Conservation (phyloP, 306 rosid species). For the Crotalaria pallida region DNA sequence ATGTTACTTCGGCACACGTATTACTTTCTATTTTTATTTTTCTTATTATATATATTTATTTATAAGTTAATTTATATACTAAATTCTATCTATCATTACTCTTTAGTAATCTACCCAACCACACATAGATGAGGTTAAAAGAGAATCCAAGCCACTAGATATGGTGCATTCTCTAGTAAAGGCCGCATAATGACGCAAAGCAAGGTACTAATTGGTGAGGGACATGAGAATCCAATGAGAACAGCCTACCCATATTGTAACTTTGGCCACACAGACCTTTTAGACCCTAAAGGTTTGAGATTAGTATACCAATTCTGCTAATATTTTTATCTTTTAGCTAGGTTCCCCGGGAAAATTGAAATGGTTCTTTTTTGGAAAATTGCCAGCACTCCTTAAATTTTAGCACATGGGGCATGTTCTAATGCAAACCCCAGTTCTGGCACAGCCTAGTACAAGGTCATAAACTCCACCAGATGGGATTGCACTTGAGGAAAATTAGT, state of each 20-base stretch:
- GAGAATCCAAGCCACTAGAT: slow-evolving; percentile 22
- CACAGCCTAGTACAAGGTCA: background rate
- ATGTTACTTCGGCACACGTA: no score
- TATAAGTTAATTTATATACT: no score
- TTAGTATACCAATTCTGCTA: slow-evolving; percentile 15
- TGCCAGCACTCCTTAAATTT: slow-evolving; percentile 19
- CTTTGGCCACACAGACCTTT: slow-evolving; percentile 17
- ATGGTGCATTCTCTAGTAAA: slow-evolving; percentile 18
- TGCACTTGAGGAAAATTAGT: slow-evolving; percentile 22
- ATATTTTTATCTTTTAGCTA: slow-evolving; percentile 18
- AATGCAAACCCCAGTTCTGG: background rate
- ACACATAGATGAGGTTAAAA: slow-evolving; percentile 7
- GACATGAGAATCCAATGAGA: slow-evolving; percentile 54
- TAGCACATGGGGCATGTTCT: slow-evolving; percentile 36
- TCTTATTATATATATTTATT: no score
- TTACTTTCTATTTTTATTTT: no score
- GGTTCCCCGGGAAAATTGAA: background rate
- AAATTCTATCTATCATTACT: no score
- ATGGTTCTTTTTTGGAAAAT: slow-evolving; percentile 11
- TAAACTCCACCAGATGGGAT: slow-evolving; percentile 9
- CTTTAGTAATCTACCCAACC: slow-evolving; percentile 8
- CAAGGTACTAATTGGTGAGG: slow-evolving; percentile 27
- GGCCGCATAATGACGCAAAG: slow-evolving; percentile 37
- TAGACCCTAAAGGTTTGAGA: slow-evolving; percentile 10
- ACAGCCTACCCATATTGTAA: slow-evolving; percentile 14